Evolutionary conservation across 2,329 filamentous ascomycete genomes (phyloP).

Genomic region (Penicillium sp.): DNA sequence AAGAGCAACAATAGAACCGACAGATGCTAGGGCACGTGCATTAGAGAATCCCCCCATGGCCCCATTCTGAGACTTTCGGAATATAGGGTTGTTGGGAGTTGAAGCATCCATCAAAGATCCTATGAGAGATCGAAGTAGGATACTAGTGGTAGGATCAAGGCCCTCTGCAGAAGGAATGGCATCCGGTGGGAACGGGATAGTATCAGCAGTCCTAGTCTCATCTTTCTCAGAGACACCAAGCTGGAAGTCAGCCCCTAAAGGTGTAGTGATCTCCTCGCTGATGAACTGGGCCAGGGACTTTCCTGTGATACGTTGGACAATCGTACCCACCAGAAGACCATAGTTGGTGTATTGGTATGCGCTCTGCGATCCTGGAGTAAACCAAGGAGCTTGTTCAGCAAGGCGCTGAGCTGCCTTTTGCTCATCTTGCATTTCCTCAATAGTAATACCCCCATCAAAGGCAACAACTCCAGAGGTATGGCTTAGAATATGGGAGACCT

Average conservation of each 20-base stretch:
- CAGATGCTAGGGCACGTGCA: neutral
- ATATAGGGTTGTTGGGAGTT: neutral
- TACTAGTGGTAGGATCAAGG: neutral
- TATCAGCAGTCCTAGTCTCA: neutral
- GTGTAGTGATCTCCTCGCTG: neutral
- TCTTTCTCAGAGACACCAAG: neutral
- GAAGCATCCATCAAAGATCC: neutral
- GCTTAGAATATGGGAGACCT: conserved; percentile 10
- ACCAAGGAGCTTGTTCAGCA: neutral
- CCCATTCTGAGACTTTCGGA: neutral
- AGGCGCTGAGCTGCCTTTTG: neutral
- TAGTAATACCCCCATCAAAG: neutral
- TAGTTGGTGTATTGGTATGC: neutral
- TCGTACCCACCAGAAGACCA: neutral
- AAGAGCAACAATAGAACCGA: neutral
- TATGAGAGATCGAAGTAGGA: neutral
- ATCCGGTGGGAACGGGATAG: neutral
- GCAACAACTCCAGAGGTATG: conserved; percentile 19
- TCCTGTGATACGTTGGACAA: neutral
- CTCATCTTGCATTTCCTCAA: conserved; percentile 33
- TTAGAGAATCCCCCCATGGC: neutral
- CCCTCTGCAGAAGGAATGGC: neutral
- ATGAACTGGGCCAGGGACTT: neutral
- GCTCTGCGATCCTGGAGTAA: neutral
- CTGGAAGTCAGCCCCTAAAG: neutral